These are phyloP conservation scores for Diaporthe capsici DNA, from an alignment of 2,329 filamentous ascomycete species.

Conservation along the genomic window DNA sequence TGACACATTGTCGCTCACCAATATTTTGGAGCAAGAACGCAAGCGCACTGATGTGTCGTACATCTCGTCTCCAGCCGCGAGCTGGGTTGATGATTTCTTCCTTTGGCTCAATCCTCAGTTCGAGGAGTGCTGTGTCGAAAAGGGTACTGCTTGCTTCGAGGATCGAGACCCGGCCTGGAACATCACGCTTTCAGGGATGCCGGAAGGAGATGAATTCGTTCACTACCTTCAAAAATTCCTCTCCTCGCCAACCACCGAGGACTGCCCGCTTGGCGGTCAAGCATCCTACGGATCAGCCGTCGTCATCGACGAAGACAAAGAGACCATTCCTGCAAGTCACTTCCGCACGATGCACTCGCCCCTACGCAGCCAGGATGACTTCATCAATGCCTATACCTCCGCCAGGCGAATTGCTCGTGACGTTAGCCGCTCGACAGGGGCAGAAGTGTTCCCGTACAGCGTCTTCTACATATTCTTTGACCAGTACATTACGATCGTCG, in stretches of 20 bases:
- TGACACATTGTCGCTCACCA: constrained; percentile 84
- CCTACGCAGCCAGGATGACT: constrained; percentile 88
- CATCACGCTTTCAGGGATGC: constrained; percentile 90
- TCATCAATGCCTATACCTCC: constrained; percentile 90
- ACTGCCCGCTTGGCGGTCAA: constrained; percentile 89
- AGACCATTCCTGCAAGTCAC: constrained; percentile 84
- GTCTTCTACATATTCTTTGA: constrained; percentile 99
- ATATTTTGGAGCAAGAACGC: constrained; percentile 93
- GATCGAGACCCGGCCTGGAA: constrained; percentile 88
- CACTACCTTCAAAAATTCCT: constrained; percentile 89
- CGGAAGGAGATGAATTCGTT: constrained; percentile 91
- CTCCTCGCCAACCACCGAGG: constrained; percentile 80
- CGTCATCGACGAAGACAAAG: constrained; percentile 77
- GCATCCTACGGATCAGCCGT: constrained; percentile 90
- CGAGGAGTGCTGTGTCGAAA: constrained; percentile 79
- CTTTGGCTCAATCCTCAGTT: constrained; percentile 93
- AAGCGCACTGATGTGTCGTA: constrained; percentile 91
- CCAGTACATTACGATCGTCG: constrained; percentile 90
- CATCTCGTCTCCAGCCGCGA: constrained; percentile 89
- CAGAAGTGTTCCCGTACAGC: constrained; percentile 95
- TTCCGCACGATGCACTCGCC: constrained; percentile 94
- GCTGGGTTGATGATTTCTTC: constrained; percentile 98
- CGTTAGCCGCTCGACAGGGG: constrained; percentile 78
- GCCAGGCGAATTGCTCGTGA: constrained; percentile 89
- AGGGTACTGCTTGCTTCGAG: constrained; percentile 82